Evolutionary conservation across 2,329 filamentous ascomycete genomes (phyloP).

Genomic region (Diaporthe humulicola): DNA sequence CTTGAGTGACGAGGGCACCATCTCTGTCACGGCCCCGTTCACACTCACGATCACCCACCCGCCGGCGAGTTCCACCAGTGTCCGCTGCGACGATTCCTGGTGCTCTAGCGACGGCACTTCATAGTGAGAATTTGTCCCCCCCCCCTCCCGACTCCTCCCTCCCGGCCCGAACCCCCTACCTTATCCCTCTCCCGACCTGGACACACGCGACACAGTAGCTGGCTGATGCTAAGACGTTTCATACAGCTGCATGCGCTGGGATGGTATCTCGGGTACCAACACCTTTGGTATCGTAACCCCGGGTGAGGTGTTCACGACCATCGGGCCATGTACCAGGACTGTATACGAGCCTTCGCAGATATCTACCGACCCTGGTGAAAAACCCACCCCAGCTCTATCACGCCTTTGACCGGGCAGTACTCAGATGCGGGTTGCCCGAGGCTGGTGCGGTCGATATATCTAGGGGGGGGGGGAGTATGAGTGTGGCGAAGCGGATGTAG

Average conservation of each 20-base stretch:
- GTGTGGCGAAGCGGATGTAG: not conserved
- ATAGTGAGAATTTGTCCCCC: slow-evolving; percentile 3
- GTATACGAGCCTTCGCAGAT: not conserved
- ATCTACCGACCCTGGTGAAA: not conserved
- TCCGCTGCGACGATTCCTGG: slow-evolving; percentile 8
- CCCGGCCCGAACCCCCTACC: not conserved
- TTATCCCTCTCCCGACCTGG: not conserved
- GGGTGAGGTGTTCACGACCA: not conserved
- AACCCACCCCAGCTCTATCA: not conserved
- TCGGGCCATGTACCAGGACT: not conserved
- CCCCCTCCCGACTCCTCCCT: not conserved
- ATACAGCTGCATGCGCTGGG: slow-evolving; percentile 12
- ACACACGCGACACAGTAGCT: not conserved
- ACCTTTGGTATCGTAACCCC: not conserved
- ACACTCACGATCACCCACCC: not conserved
- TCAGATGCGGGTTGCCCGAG: not conserved
- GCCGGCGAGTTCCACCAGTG: not conserved
- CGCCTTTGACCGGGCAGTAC: not conserved
- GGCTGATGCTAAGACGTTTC: not conserved
- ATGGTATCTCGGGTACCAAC: not conserved
- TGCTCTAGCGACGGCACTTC: slow-evolving; percentile 18
- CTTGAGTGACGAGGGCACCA: not conserved
- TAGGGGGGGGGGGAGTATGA: not conserved
- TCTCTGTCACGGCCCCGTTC: not conserved
- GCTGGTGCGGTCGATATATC: not conserved